These are phyloP conservation scores for Sphagnum tenellum DNA, from an alignment of 225 moss, liverwort and hornwort species.

Conservation along the genomic window DNA sequence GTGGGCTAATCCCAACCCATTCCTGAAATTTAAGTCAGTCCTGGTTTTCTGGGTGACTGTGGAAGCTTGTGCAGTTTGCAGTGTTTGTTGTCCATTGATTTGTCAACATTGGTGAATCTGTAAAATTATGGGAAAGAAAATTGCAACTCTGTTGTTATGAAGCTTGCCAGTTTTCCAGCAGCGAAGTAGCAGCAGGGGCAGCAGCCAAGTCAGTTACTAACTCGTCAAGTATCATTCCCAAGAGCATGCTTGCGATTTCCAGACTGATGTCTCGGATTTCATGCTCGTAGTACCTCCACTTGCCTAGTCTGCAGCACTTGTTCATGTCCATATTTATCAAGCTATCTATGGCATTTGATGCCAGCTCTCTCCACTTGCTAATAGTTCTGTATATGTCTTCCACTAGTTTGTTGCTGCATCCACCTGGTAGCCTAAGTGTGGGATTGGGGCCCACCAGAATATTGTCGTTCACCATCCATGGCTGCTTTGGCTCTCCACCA, in stretches of 20 bases:
- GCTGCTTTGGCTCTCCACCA: too few species aligned
- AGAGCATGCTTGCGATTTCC: slow-evolving; percentile 58
- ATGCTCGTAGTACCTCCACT: slow-evolving; percentile 51
- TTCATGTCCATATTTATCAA: slow-evolving; percentile 79
- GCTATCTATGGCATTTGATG: slow-evolving; percentile 55
- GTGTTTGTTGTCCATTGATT: too few species aligned
- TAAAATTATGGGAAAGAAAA: too few species aligned
- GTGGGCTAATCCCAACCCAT: too few species aligned
- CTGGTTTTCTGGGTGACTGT: too few species aligned
- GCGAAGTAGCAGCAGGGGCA: slow-evolving; percentile 1
- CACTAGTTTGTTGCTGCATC: slow-evolving; percentile 24
- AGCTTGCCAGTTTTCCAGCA: too few species aligned
- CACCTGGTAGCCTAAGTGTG: slow-evolving; percentile 27
- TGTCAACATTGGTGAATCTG: too few species aligned
- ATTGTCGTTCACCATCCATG: too few species aligned
- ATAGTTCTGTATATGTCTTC: slow-evolving; percentile 55
- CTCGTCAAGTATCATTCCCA: slow-evolving; percentile 59
- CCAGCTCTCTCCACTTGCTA: slow-evolving; percentile 52
- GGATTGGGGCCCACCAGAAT: neutral
- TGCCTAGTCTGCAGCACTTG: slow-evolving; percentile 39
- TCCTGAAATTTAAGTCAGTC: too few species aligned
- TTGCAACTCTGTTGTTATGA: too few species aligned
- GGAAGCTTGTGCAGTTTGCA: too few species aligned
- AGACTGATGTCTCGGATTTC: slow-evolving; percentile 54
- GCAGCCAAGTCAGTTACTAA: slow-evolving; percentile 52